Evolutionary conservation across 108 stramenopile species (phyloP), one percentile per base, ranked within the genome.

Genomic region (Cyclotella cryptica): DNA sequence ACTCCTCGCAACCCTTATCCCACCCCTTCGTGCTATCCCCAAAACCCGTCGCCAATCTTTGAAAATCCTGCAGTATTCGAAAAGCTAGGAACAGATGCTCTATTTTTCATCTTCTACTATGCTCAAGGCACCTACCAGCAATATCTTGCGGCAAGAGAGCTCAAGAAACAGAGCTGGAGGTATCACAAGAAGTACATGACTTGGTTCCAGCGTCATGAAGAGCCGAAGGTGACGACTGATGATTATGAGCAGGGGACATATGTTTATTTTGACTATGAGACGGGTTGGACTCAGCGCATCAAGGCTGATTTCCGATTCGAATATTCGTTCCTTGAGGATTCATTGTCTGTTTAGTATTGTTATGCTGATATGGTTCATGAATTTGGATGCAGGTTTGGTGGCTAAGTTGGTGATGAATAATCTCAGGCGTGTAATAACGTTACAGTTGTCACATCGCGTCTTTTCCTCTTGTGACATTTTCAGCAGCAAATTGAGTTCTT

Each of bases 151-250:
- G 99, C 99, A 3, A 85, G 93, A 2, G 97, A 98, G 76, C 87
- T 99, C 79, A 98, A 98, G 87, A 96, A 97, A 78, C 97, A 98
- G 74, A 93, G 92, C 43, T 99, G 99, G 99, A 88, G 99, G 66
- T 99, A 94, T 84, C 99, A 99, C 86, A 98, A 98, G 75, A 98
- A 98, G 94, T 99, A 99, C 86, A 92, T 94, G 93, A 99, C 99
- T 26, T 99, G 99, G 99, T 99, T 99, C 84, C 98, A 98, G 81
- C 92, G 98, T 24, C 97, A 98, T 71, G 93, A 96, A 65, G 97
- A 98, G 78, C 97, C 97, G 0, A 93, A 93, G 75, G 90, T 98
- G 4, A 97, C 98, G 19, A 99, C 98, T 10, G 97, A 98, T 66
- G 97, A 98, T 60, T 99, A 98, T 75, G 99, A 99, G 78, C 95